Evolutionary conservation across 805 yeast genomes (phyloP).

Genomic region (Lachancea lanzarotensis): DNA sequence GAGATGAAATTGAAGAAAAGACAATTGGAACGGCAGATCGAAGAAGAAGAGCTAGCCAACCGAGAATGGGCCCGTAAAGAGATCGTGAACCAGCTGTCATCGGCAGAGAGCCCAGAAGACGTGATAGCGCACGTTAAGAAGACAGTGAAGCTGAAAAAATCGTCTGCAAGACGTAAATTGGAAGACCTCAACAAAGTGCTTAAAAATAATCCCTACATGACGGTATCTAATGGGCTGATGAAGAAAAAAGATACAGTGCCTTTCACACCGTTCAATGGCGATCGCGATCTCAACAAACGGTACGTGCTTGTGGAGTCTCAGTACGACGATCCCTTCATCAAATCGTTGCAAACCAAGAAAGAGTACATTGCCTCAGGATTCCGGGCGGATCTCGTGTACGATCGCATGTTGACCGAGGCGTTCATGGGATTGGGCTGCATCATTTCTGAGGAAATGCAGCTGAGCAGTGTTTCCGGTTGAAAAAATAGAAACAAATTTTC

Average conservation of each 20-base stretch:
- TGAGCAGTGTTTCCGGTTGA: not conserved
- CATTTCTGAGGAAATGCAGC: conserved; percentile 50
- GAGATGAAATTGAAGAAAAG: conserved; percentile 49
- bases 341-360: conserved; percentile 46
- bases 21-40: conserved; percentile 55
- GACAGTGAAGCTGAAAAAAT: conserved; percentile 49
- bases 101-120: conserved; percentile 38
- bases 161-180: conserved; percentile 53
- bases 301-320: conserved; percentile 39
- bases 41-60: conserved; percentile 50
- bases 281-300: conserved; percentile 50
- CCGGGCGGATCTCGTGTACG: conserved; percentile 59
- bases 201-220: conserved; percentile 32
- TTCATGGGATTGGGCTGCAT: conserved; percentile 84
- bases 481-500: conserved; percentile 4
- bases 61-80: conserved; percentile 52
- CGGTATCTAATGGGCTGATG: conserved; percentile 23
- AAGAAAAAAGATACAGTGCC: conserved; percentile 44
- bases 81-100: conserved; percentile 46
- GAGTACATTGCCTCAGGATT: conserved; percentile 85
- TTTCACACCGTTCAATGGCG: conserved; percentile 93
- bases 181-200: conserved; percentile 36
- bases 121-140: conserved; percentile 48
- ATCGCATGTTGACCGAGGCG: conserved; percentile 78
- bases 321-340: conserved; percentile 61